Conservation (phyloP, 257 asterid genomes). For the Penstemon barbatus region DNA sequence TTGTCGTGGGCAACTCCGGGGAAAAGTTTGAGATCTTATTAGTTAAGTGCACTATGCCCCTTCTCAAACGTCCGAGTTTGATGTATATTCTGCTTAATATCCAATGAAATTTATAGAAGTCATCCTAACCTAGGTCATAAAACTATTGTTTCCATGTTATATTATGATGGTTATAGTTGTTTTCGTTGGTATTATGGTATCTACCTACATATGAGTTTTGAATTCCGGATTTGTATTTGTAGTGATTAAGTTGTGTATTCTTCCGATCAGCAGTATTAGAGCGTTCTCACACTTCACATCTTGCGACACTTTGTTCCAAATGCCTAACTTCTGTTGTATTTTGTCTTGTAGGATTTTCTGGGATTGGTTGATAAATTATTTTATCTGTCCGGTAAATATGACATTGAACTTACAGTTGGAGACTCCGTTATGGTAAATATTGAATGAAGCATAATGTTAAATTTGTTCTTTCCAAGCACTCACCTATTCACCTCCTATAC, state of each 20-base stretch:
- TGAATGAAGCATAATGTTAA: constrained; percentile 15
- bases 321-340: constrained; percentile 10
- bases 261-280: constrained; percentile 1
- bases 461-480: constrained; percentile 13
- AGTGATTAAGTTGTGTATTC: background rate
- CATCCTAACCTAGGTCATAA: constrained; percentile 2
- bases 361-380: constrained; percentile 91
- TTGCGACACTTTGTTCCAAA: constrained; percentile 1
- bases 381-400: constrained; percentile 85
- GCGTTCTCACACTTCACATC: constrained; percentile 15
- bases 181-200: constrained; percentile 4
- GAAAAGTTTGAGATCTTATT: constrained; percentile 67
- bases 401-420: constrained; percentile 86
- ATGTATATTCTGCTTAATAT: constrained; percentile 6
- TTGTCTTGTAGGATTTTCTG: constrained; percentile 84
- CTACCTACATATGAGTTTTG: constrained; percentile 1
- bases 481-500: background rate
- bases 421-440: constrained; percentile 82
- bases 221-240: constrained; percentile 7
- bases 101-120: constrained; percentile 20
- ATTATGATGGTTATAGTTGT: constrained; percentile 8
- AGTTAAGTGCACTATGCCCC: constrained; percentile 53
- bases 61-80: constrained; percentile 11
- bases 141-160: constrained; percentile 7
- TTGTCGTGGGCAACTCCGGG: constrained; percentile 71